Conservation (phyloP, 2,329 filamentous ascomycete genomes). For the Paracorniculantispora psalliotae region DNA sequence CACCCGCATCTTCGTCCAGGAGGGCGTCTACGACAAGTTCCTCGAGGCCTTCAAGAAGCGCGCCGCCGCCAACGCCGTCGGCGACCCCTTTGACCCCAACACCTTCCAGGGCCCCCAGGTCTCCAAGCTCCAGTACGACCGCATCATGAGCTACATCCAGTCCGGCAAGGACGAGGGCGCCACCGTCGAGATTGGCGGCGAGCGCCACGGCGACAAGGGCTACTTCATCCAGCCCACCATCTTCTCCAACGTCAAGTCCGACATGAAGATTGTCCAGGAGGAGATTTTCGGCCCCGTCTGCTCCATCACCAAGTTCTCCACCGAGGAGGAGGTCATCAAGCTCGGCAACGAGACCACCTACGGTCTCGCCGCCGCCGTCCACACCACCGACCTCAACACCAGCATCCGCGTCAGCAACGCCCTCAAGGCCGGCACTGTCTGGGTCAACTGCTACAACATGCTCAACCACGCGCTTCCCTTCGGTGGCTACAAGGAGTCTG, state of each 20-base stretch:
- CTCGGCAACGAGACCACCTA: constrained; percentile 69
- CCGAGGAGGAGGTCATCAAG: constrained; percentile 67
- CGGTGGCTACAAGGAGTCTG: constrained; percentile 73
- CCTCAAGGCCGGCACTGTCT: constrained; percentile 61
- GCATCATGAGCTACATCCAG: constrained; percentile 75
- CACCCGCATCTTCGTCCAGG: constrained; percentile 76
- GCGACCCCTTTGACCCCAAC: constrained; percentile 67
- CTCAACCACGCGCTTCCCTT: constrained; percentile 64
- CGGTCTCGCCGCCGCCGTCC: constrained; percentile 73
- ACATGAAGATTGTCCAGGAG: constrained; percentile 84
- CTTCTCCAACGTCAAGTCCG: constrained; percentile 69
- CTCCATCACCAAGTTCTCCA: constrained; percentile 76
- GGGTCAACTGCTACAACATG: constrained; percentile 60
- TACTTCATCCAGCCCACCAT: constrained; percentile 87
- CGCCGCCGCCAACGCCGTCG: constrained; percentile 65
- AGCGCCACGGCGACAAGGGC: constrained; percentile 60
- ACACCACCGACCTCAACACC: constrained; percentile 74
- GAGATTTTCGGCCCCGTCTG: constrained; percentile 86
- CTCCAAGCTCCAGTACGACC: constrained; percentile 73
- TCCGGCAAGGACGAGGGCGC: constrained; percentile 51
- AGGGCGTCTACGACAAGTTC: constrained; percentile 79
- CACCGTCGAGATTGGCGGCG: constrained; percentile 47
- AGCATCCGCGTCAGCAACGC: constrained; percentile 70
- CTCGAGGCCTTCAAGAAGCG: constrained; percentile 69
- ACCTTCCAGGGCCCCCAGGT: constrained; percentile 85